Percentiles rank a stretch among this genome's conserved stretches.
phyloP scores from a whole-genome alignment of 208 protist genomes.

The Leptomonas pyrrhocoris region DNA sequence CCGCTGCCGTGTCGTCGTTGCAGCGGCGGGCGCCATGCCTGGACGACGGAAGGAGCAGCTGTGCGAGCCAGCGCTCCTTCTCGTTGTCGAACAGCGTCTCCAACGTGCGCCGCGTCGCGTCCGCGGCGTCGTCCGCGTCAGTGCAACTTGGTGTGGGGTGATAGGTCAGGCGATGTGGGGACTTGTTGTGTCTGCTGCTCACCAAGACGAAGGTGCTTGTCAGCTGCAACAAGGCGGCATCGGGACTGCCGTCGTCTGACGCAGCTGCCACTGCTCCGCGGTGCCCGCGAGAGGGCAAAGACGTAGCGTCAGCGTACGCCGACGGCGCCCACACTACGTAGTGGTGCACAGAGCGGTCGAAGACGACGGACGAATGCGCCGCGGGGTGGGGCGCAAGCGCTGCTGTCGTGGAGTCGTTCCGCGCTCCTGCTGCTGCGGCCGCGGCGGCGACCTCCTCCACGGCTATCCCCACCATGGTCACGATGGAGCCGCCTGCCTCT shows the following conservation, averaged over 20 bases:
- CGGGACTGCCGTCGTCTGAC: too few species aligned
- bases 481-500: too few species aligned
- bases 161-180: neutral
- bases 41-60: constrained; percentile 15
- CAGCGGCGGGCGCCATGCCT: neutral
- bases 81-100: constrained; percentile 2
- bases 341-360: constrained; percentile 4
- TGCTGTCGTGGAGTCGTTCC: too few species aligned
- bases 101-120: neutral
- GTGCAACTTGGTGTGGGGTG: too few species aligned
- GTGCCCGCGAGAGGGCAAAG: neutral
- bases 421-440: too few species aligned
- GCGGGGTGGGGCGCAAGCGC: neutral
- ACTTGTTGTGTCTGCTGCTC: neutral
- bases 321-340: neutral
- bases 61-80: constrained; percentile 32
- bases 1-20: neutral
- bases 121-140: neutral
- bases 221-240: constrained; percentile 18
- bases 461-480: too few species aligned
- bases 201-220: constrained; percentile 26
- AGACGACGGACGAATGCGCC: neutral
- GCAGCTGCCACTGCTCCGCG: neutral
- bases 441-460: too few species aligned
- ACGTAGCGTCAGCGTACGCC: neutral